Evolutionary conservation across 129 eudicot species (phyloP), one percentile per base, ranked within the genome.

Genomic region (Dittrichia graveolens): DNA sequence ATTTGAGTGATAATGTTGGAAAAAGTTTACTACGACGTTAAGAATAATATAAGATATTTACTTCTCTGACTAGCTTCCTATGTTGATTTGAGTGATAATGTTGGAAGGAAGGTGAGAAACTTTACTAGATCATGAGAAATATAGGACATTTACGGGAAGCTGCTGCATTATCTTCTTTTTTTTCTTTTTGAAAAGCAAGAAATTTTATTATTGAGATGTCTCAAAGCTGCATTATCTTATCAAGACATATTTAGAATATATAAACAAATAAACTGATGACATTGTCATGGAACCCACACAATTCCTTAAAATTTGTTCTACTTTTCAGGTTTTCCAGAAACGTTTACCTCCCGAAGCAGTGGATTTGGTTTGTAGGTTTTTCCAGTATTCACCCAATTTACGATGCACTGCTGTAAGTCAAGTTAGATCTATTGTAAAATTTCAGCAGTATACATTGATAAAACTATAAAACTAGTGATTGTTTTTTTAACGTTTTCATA

Each of bases 291-390:
- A 72, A 24, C 59, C 46, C 47, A 42, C 63, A 53, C 13, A 41
- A 14, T 44, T 42, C 16, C 34, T 5, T 34, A 65, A 43, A 65
- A 43, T 0, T 69, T 59, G 14, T 56, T 65, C 46, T 69, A 8
- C 15, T 47, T 81, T 75, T 73, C 84, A 94, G 99, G 99, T 94
- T 75, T 94, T 94, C 79, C 99, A 94, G 75, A 90, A 94, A 79
- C 95, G 92, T 47, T 81, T 94, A 71, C 99, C 99, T 75, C 97
- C 99, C 44, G 99, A 94, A 85, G 99, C 99, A 38, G 99, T 94
- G 79, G 99, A 94, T 80, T 85, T 94, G 47, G 92, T 94, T 60
- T 94, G 97, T 67, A 83, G 96, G 72, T 90, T 94, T 84, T 90
- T 94, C 67, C 99, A 94, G 89, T 94, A 94, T 75, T 94, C 97